Conservation (phyloP, 371 early-diverging fungal genomes). For the Capillidium rhysosporum region DNA sequence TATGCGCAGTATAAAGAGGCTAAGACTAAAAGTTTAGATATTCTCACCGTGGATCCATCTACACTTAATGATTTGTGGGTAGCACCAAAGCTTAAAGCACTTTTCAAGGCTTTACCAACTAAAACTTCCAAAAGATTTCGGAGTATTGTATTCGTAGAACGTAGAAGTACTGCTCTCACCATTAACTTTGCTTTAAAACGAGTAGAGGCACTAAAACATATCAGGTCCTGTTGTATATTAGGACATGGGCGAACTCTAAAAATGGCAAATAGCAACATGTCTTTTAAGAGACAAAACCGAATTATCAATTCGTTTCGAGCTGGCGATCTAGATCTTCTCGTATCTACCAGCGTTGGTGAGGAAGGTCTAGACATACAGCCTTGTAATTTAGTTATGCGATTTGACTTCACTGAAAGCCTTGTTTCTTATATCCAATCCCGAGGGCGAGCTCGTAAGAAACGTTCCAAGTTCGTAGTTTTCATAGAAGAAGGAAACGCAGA, state of each 20-base stretch:
- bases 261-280: slow-evolving; percentile 31
- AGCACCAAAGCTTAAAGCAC: slow-evolving; percentile 31
- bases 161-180: slow-evolving; percentile 47
- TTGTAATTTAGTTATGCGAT: slow-evolving; percentile 84
- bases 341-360: slow-evolving; percentile 90
- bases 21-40: slow-evolving; percentile 1
- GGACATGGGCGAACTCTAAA: slow-evolving; percentile 37
- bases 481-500: slow-evolving; percentile 24
- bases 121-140: slow-evolving; percentile 27
- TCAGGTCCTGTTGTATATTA: slow-evolving; percentile 34
- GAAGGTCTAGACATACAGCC: slow-evolving; percentile 94
- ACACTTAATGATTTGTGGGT: slow-evolving; percentile 18
- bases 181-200: slow-evolving; percentile 28
- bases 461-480: slow-evolving; percentile 56
- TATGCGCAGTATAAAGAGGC: slow-evolving; percentile 6
- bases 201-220: slow-evolving; percentile 16
- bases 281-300: slow-evolving; percentile 32
- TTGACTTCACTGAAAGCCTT: slow-evolving; percentile 51
- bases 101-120: slow-evolving; percentile 28
- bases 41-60: slow-evolving; percentile 7
- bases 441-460: slow-evolving; percentile 71
- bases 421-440: slow-evolving; percentile 78
- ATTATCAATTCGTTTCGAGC: slow-evolving; percentile 43
- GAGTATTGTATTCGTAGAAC: slow-evolving; percentile 67
- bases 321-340: slow-evolving; percentile 49